Conservation (phyloP, 1,139 yeast genomes). For the Candida freyschussii region DNA sequence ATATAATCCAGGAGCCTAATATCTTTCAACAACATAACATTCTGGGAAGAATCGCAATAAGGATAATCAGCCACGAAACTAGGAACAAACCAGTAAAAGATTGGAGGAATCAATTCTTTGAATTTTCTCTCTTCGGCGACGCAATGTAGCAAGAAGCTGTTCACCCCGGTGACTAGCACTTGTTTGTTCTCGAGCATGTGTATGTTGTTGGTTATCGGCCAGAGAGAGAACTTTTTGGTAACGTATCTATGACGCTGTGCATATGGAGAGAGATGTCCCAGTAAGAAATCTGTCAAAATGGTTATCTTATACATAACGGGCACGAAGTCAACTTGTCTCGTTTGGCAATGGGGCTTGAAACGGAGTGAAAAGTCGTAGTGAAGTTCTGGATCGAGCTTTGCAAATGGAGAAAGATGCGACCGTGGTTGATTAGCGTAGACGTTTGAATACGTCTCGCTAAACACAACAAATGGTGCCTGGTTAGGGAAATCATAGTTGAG, state of each 20-base stretch:
- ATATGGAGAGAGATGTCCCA: slow-evolving; percentile 17
- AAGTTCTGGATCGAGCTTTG: slow-evolving; percentile 16
- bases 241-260: slow-evolving; percentile 9
- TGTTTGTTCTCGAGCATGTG: slow-evolving; percentile 18
- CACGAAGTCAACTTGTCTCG: slow-evolving; percentile 2
- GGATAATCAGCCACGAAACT: slow-evolving; percentile 3
- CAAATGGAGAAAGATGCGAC: slow-evolving; percentile 5
- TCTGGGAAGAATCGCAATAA: slow-evolving; percentile 1
- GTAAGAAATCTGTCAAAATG: slow-evolving; percentile 14
- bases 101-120: slow-evolving; percentile 19
- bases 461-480: slow-evolving; percentile 27
- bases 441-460: slow-evolving; percentile 19
- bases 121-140: slow-evolving; percentile 2
- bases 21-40: slow-evolving; percentile 6
- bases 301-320: slow-evolving; percentile 22
- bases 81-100: slow-evolving; percentile 12
- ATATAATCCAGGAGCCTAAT: slow-evolving; percentile 4
- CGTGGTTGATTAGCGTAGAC: slow-evolving; percentile 20
- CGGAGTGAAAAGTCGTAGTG: slow-evolving; percentile 18
- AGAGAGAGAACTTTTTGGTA: slow-evolving; percentile 14
- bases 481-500: slow-evolving; percentile 28
- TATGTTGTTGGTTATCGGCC: slow-evolving; percentile 24
- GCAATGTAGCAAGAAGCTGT: slow-evolving; percentile 20
- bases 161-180: slow-evolving; percentile 18
- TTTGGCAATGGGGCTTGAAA: slow-evolving; percentile 13